Evolutionary conservation across 208 protist genomes (phyloP), one percentile per base, ranked within the genome.

Genomic region (Phytomonas serpens): DNA sequence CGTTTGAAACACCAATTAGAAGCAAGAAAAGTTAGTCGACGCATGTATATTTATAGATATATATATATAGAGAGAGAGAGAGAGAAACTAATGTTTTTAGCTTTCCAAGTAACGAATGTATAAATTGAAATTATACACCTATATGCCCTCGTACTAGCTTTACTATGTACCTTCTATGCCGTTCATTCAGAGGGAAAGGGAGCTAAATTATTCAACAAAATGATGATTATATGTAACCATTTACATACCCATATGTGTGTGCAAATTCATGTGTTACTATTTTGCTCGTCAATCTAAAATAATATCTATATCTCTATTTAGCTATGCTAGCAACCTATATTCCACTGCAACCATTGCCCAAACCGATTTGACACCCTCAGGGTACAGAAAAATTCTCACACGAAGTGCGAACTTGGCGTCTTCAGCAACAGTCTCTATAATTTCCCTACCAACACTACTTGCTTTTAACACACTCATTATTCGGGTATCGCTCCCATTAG

Each of bases 271-370:
- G 3, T 19, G 32, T 3, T 65, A 65, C 16, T 65, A 23, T 14
- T 65, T 65, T 65, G 4, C 6, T 5, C 6, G 34, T 36, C 9
- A 19, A 47, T 47, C 40, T 47, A 47, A 47, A 47, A 47, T 47
- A 11, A 11, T 47, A 47, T 47, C 40, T 47, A 47, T 47, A 10
- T 10, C 14, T 65, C 62, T 65, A 42, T 65, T 65, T 65, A 42
- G 14, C 62, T 42, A 65, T 65, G 3, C 32, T 19, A 11, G 14
- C 34, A 65, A 65, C 62, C 76, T 85, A 72, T 96, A 97, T 23
- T 84, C 68, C 7, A 89, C 90, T 1, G 93, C 87, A 47, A 95
- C 68, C 83, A 98, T 96, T 11, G 95, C 85, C 94, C 94, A 98
- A 31, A 95, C 88, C 4, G 90, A 95, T 32, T 78, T 70, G 0